These are phyloP conservation scores for Capronia coronata DNA, from an alignment of 2,329 filamentous ascomycete species.

Conservation along the genomic window DNA sequence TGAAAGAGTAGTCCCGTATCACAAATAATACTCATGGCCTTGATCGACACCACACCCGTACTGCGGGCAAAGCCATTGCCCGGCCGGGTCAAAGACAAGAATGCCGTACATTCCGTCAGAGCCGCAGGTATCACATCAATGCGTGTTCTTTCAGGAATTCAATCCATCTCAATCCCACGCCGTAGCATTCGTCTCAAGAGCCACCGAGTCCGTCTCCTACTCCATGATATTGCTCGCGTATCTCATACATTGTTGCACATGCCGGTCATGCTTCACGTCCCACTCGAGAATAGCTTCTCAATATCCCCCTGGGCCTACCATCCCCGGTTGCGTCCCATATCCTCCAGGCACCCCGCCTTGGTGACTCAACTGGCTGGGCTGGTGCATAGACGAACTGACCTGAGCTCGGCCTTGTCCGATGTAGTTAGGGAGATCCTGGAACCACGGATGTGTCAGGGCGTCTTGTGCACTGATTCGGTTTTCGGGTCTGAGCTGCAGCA, in stretches of 20 bases:
- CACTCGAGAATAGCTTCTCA: background rate
- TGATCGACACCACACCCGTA: background rate
- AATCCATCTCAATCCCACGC: background rate
- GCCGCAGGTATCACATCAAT: background rate
- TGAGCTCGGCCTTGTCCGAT: conserved; percentile 18
- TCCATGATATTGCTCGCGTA: background rate
- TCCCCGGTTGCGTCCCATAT: conserved; percentile 25
- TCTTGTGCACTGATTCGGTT: conserved; percentile 82
- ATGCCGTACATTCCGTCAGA: background rate
- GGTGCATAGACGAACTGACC: conserved; percentile 19
- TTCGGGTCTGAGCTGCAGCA: conserved; percentile 90
- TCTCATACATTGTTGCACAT: background rate
- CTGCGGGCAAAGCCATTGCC: background rate
- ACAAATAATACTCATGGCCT: conserved; percentile 1
- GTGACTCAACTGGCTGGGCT: conserved; percentile 17
- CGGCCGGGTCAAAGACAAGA: background rate
- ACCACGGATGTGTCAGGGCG: conserved; percentile 88
- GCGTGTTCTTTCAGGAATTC: background rate
- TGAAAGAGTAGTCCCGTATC: conserved; percentile 4
- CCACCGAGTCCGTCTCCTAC: background rate
- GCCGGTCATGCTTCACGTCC: background rate
- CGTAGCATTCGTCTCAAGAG: too few species aligned
- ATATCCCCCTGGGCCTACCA: conserved; percentile 21
- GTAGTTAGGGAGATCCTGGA: conserved; percentile 52
- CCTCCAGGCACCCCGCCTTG: conserved; percentile 19